Evolutionary conservation across 2,329 filamentous ascomycete species (phyloP).

Genomic region (Cytospora mali): DNA sequence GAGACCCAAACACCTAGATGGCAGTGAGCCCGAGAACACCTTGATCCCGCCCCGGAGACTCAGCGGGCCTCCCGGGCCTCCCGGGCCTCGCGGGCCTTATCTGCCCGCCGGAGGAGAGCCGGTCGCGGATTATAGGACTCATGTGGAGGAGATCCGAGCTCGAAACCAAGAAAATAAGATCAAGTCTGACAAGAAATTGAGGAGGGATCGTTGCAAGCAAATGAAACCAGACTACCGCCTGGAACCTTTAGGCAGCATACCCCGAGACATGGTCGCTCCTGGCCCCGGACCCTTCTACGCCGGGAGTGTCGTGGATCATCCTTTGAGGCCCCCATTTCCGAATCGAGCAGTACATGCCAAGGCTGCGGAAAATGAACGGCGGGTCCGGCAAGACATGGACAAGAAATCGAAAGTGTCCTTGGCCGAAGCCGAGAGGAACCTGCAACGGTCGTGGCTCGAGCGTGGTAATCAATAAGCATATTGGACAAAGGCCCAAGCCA

Average conservation of each 20-base stretch:
- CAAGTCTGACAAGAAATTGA: background rate
- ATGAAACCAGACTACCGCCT: background rate
- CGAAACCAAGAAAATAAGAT: background rate
- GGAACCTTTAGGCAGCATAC: background rate
- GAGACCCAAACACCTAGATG: background rate
- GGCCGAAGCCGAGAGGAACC: background rate
- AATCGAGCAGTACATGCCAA: too few relatives aligned
- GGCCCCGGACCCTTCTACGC: slow-evolving; percentile 1
- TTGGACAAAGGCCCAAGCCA: background rate
- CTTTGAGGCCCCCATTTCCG: background rate
- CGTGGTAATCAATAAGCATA: background rate
- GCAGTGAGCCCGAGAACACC: background rate
- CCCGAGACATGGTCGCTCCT: background rate
- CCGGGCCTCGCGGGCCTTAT: too few relatives aligned
- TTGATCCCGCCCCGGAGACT: too few relatives aligned
- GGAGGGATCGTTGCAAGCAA: background rate
- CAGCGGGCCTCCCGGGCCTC: too few relatives aligned
- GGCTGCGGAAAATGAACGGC: background rate
- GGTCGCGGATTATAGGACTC: background rate
- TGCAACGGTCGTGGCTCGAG: background rate
- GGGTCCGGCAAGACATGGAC: background rate
- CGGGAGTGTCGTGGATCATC: background rate
- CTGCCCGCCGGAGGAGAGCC: background rate
- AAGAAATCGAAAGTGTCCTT: background rate
- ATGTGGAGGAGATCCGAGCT: background rate